These are phyloP conservation scores for Harringtonia aguacate DNA, from an alignment of 2,329 filamentous ascomycete species.

Conservation along the genomic window DNA sequence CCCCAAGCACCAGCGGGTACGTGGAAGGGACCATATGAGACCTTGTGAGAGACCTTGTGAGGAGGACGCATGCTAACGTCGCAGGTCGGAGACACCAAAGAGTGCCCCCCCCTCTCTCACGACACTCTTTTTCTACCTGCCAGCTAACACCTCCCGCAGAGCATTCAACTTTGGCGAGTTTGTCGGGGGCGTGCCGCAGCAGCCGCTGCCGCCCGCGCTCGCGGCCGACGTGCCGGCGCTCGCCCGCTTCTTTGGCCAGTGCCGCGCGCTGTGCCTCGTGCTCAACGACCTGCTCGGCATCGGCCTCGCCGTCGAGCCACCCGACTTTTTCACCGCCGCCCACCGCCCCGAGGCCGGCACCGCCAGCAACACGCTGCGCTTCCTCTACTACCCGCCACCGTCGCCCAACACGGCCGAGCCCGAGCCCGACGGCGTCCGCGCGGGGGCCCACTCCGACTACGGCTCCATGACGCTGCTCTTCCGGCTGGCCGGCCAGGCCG, in stretches of 20 bases:
- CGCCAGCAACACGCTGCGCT: slow-evolving; percentile 52
- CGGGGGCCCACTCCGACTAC: slow-evolving; percentile 89
- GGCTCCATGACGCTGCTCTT: slow-evolving; percentile 67
- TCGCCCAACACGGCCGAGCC: slow-evolving; percentile 6
- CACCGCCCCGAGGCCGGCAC: slow-evolving; percentile 33
- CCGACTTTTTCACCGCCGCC: slow-evolving; percentile 43
- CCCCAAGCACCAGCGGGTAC: slow-evolving; percentile 65
- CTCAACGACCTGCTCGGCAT: slow-evolving; percentile 69
- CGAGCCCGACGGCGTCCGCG: slow-evolving; percentile 57
- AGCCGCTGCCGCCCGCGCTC: slow-evolving; percentile 63
- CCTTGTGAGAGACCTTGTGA: slow-evolving; percentile 1
- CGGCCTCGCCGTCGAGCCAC: slow-evolving; percentile 50
- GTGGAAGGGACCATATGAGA: slow-evolving; percentile 14
- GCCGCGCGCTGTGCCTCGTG: slow-evolving; percentile 60
- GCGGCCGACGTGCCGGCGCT: slow-evolving; percentile 48
- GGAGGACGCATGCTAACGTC: neutral
- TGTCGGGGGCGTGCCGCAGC: slow-evolving; percentile 54
- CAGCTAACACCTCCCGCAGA: neutral
- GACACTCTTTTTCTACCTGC: neutral
- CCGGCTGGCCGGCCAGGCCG: slow-evolving; percentile 73
- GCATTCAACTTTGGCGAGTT: slow-evolving; percentile 83
- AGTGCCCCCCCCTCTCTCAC: slow-evolving; percentile 38
- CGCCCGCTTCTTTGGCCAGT: slow-evolving; percentile 55
- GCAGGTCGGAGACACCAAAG: slow-evolving; percentile 76
- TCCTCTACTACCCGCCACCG: slow-evolving; percentile 61